Conservation (phyloP, 2,329 filamentous ascomycete species). For the Calonectria henricotiae region DNA sequence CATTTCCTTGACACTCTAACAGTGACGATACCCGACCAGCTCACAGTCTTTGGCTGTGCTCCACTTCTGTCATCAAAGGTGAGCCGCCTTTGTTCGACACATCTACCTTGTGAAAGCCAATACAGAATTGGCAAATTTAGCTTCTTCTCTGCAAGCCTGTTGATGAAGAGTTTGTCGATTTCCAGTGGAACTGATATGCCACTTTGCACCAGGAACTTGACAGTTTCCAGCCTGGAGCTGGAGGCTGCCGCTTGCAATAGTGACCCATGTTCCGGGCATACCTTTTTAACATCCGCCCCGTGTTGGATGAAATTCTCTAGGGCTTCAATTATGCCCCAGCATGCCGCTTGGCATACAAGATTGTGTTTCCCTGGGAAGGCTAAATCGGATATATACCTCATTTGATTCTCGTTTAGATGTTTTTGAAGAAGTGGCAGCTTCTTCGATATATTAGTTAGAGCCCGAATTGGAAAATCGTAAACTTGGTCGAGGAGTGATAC, state of each 20-base stretch:
- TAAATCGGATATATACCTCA: neutral
- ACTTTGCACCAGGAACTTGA: neutral
- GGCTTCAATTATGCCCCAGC: slow-evolving; percentile 7
- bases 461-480: neutral
- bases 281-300: neutral
- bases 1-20: slow-evolving; percentile 7
- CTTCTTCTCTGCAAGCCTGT: neutral
- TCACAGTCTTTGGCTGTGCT: neutral
- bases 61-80: neutral
- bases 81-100: slow-evolving; percentile 1
- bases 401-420: neutral
- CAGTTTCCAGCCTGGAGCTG: neutral
- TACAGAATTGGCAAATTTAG: neutral
- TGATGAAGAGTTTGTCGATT: neutral
- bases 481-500: slow-evolving; percentile 1
- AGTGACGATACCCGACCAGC: slow-evolving; percentile 5
- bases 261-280: slow-evolving; percentile 3
- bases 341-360: neutral
- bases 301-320: slow-evolving; percentile 5
- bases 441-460: neutral
- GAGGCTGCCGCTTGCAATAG: slow-evolving; percentile 15
- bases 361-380: neutral
- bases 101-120: slow-evolving; percentile 6
- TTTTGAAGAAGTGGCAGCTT: neutral
- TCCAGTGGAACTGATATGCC: neutral